Evolutionary conservation across 2,329 filamentous ascomycete species (phyloP), one percentile per base, ranked within the genome.

Genomic region (Alternaria viburni): DNA sequence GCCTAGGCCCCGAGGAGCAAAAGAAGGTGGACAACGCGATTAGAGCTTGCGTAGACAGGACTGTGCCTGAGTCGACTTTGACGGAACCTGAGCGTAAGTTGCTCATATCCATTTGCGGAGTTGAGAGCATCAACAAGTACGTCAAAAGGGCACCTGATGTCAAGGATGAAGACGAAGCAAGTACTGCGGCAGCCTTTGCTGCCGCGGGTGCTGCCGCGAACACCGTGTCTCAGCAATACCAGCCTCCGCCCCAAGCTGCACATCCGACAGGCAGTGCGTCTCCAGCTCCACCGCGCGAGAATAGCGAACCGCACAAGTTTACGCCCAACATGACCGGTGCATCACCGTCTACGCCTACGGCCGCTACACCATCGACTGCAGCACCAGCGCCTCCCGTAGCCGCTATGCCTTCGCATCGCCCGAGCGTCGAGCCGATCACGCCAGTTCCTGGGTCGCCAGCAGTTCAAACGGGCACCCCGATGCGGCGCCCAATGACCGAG

Each of bases 401-500:
- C 36, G 36, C 36, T 41, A 41, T 41, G 1, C 52, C 72, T 30
- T 66, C 71, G 19, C 70, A 72, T 45, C 65, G 77, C 13, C 77
- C 77, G 4, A 79, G 76, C 49, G 77, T 79, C 3, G 77, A 79
- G 64, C 77, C 77, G 3, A 69, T 79, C 2, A 79, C 77, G 4
- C 77, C 77, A 4, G 72, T 78, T 4, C 76, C 77, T 23, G 76
- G 77, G 9, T 78, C 76, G 10, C 77, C 77, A 32, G 74, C 75
- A 6, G 64, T 75, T 9, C 72, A 70, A 44, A 73, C 64, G n/a
- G 69, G 70, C 9, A 70, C 75, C 5, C 69, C 70, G 9, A 43
- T 69, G 13, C 71, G 69, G 23, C 69, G 66, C 11, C 60, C 72
- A 2, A 30, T 70, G 28, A 61, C 65, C 7, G 72, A 72, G 21